phyloP scores from a whole-genome alignment of 2,329 filamentous ascomycete species.

The Whalleya microplaca region DNA sequence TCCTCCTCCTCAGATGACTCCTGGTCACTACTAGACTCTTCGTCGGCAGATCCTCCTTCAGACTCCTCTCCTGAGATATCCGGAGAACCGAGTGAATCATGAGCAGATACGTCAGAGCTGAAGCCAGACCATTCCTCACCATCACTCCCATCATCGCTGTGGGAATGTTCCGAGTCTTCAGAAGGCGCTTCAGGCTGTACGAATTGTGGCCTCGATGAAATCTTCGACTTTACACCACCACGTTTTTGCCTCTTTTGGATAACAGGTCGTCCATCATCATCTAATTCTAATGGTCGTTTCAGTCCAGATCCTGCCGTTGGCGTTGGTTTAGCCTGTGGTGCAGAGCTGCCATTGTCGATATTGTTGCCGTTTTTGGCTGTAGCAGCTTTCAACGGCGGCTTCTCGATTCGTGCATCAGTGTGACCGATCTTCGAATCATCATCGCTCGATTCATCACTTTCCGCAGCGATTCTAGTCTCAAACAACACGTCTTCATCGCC shows the following conservation, averaged over 20 bases:
- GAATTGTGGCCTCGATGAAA: slow-evolving; percentile 46
- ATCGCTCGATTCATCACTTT: slow-evolving; percentile 39
- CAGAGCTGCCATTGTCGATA: neutral
- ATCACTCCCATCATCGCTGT: slow-evolving; percentile 13
- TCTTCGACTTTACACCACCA: slow-evolving; percentile 61
- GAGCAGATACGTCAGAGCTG: slow-evolving; percentile 47
- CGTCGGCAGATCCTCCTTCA: slow-evolving; percentile 37
- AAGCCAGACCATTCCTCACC: slow-evolving; percentile 67
- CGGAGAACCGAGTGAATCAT: slow-evolving; percentile 30
- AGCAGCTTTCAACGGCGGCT: neutral
- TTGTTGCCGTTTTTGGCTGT: slow-evolving; percentile 18
- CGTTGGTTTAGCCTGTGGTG: slow-evolving; percentile 3
- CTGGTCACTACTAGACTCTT: slow-evolving; percentile 40
- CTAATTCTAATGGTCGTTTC: slow-evolving; percentile 82
- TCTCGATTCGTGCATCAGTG: neutral
- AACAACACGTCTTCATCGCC: slow-evolving; percentile 61
- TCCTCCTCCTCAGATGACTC: slow-evolving; percentile 39
- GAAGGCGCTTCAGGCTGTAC: slow-evolving; percentile 44
- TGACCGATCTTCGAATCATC: slow-evolving; percentile 25
- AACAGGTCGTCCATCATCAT: slow-evolving; percentile 77
- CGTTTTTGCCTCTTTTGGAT: slow-evolving; percentile 81
- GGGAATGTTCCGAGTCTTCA: slow-evolving; percentile 25
- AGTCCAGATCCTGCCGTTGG: slow-evolving; percentile 71
- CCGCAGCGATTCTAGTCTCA: slow-evolving; percentile 42
- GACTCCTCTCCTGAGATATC: slow-evolving; percentile 38